A percentile compares a stretch with the other conserved stretches of the same genome.
Conservation (phyloP, 2,329 filamentous ascomycete genomes). For the Fusarium siculi region DNA sequence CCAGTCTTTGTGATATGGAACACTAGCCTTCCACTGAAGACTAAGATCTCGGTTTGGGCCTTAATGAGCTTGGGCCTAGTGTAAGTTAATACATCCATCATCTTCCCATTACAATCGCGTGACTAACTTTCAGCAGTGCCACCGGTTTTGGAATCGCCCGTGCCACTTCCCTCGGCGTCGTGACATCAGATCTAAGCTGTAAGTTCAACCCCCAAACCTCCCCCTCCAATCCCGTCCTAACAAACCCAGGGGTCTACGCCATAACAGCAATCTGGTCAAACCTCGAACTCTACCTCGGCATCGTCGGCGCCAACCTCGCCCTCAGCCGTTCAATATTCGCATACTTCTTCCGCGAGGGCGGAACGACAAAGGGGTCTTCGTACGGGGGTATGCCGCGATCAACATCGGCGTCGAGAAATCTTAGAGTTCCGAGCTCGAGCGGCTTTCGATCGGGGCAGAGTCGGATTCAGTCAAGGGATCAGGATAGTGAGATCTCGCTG, state of each 20-base stretch:
- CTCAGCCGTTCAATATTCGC: constrained; percentile 37
- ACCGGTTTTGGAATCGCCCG: constrained; percentile 38
- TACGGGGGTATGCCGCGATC: constrained; percentile 6
- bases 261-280: constrained; percentile 53
- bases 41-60: constrained; percentile 46
- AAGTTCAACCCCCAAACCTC: neutral
- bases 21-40: constrained; percentile 44
- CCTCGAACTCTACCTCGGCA: constrained; percentile 52
- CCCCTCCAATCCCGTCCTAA: neutral
- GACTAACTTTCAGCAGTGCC: constrained; percentile 20
- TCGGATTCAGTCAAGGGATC: constrained; percentile 2
- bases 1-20: constrained; percentile 50
- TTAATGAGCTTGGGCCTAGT: constrained; percentile 49
- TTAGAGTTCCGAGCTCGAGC: constrained; percentile 14
- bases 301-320: constrained; percentile 49
- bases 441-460: constrained; percentile 11
- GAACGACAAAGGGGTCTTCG: constrained; percentile 8
- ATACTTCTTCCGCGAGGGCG: constrained; percentile 21
- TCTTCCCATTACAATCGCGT: fast-evolving
- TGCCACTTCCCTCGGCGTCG: constrained; percentile 32
- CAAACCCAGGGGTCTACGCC: constrained; percentile 43
- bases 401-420: constrained; percentile 12
- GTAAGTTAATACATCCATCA: neutral
- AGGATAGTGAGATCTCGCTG: constrained; percentile 37
- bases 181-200: constrained; percentile 38